These are phyloP conservation scores for Eimeria acervulina DNA, from an alignment of 169 alveolate genomes.

Conservation along the genomic window DNA sequence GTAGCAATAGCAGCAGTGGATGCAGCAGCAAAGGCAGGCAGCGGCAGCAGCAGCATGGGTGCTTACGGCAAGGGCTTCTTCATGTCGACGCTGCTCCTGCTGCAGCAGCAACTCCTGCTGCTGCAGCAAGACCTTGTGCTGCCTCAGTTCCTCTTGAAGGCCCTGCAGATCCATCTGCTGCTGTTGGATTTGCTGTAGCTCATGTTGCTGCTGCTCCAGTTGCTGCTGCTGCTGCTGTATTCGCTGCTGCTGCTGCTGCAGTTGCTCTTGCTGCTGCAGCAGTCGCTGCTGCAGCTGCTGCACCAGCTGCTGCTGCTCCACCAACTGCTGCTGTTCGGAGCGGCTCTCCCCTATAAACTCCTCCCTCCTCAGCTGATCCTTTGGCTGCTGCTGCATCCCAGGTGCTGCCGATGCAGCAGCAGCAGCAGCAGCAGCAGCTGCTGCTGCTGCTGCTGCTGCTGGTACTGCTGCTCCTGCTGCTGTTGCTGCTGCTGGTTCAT, in stretches of 20 bases:
- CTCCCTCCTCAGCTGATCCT: neutral
- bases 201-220: neutral
- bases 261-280: conserved; percentile 6
- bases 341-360: neutral
- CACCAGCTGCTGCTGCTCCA: conserved; percentile 40
- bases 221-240: neutral
- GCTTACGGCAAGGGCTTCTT: conserved; percentile 39
- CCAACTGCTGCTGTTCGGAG: conserved; percentile 14
- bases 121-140: conserved; percentile 20
- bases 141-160: conserved; percentile 22
- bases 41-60: neutral
- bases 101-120: neutral
- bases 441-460: conserved; percentile 5
- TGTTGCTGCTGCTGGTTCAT: conserved; percentile 45
- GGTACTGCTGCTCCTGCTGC: neutral
- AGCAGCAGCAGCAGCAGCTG: neutral
- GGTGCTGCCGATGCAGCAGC: neutral
- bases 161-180: conserved; percentile 1
- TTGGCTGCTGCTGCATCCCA: conserved; percentile 22
- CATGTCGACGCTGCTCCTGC: neutral
- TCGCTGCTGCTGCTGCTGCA: neutral
- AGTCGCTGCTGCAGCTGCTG: conserved; percentile 27
- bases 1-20: neutral
- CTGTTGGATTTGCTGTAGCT: neutral
- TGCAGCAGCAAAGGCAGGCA: neutral